Percentiles rank a stretch among this genome's conserved stretches.
phyloP scores from a whole-genome alignment of 192 early-diverging fungal genomes.

The Backusella australiensis region DNA sequence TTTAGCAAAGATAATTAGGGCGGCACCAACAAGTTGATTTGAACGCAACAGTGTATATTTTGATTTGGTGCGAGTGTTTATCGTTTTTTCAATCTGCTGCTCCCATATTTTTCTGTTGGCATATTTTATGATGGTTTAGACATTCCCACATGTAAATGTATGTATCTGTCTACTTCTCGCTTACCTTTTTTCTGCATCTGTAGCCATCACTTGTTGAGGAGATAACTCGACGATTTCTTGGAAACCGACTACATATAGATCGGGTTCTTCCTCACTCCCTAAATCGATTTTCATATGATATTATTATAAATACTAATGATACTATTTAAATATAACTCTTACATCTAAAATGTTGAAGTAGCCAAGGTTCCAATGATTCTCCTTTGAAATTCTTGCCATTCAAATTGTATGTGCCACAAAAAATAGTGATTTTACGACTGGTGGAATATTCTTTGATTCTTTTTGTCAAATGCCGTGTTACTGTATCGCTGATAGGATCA shows the following conservation, averaged over 20 bases:
- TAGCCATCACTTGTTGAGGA: constrained; percentile 62
- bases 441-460: constrained; percentile 62
- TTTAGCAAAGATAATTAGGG: constrained; percentile 85
- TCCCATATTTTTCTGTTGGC: constrained; percentile 43
- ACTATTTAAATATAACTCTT: background rate
- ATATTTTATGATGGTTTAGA: background rate
- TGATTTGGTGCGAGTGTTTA: constrained; percentile 40
- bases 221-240: constrained; percentile 97
- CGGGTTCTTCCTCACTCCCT: constrained; percentile 49
- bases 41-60: constrained; percentile 83
- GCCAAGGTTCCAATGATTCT: constrained; percentile 66
- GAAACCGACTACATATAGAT: constrained; percentile 86
- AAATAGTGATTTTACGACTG: constrained; percentile 58
- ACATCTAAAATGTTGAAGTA: constrained; percentile 46
- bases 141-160: constrained; percentile 9
- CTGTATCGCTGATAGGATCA: constrained; percentile 53
- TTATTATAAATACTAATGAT: background rate
- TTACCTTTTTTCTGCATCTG: constrained; percentile 60
- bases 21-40: constrained; percentile 87
- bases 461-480: constrained; percentile 29
- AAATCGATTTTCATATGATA: background rate
- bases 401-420: constrained; percentile 90
- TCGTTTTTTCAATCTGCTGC: constrained; percentile 44
- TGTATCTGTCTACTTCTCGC: constrained; percentile 30
- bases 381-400: constrained; percentile 75